Conservation (phyloP, 1,284 basidiomycete species). For the Tilletiopsis washingtonensis region DNA sequence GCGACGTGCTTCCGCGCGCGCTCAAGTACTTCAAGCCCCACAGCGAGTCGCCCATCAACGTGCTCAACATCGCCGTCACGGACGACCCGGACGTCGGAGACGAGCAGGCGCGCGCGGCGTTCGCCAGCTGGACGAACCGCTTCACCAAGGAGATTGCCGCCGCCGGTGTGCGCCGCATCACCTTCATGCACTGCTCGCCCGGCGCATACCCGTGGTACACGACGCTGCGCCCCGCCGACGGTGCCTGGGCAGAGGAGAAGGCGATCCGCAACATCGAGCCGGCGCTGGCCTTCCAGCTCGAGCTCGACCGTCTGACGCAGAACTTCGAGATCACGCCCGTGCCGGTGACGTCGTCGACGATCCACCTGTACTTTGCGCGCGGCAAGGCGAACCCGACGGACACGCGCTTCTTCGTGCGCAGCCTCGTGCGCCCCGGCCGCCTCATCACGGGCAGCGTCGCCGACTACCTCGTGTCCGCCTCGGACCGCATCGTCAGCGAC, state of each 20-base stretch:
- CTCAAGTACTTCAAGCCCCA: slow-evolving; percentile 28
- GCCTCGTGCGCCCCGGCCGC: slow-evolving; percentile 88
- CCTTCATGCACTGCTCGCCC: slow-evolving; percentile 81
- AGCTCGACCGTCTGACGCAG: slow-evolving; percentile 79
- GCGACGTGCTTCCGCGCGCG: slow-evolving; percentile 31
- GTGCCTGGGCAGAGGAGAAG: slow-evolving; percentile 83
- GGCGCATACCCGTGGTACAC: slow-evolving; percentile 91
- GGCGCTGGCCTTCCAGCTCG: slow-evolving; percentile 94
- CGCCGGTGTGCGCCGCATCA: slow-evolving; percentile 82
- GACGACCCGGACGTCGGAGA: slow-evolving; percentile 69
- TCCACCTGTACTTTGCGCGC: slow-evolving; percentile 75
- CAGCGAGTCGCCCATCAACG: slow-evolving; percentile 48
- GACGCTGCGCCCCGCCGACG: slow-evolving; percentile 67
- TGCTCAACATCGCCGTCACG: slow-evolving; percentile 65
- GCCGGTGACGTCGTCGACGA: slow-evolving; percentile 65
- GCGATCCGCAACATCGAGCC: slow-evolving; percentile 98
- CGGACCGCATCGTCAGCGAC: slow-evolving; percentile 88
- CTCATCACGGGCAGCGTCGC: slow-evolving; percentile 76
- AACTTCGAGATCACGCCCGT: slow-evolving; percentile 88
- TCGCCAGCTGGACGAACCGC: slow-evolving; percentile 67
- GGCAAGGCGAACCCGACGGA: slow-evolving; percentile 94
- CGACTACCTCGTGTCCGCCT: slow-evolving; percentile 95
- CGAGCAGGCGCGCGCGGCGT: slow-evolving; percentile 66
- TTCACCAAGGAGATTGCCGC: slow-evolving; percentile 59
- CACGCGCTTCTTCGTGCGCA: slow-evolving; percentile 93